A percentile compares a stretch with the other conserved stretches of the same genome.
Evolutionary conservation across 2,329 filamentous ascomycete genomes (phyloP).

Genomic region (Oidium heveae): DNA sequence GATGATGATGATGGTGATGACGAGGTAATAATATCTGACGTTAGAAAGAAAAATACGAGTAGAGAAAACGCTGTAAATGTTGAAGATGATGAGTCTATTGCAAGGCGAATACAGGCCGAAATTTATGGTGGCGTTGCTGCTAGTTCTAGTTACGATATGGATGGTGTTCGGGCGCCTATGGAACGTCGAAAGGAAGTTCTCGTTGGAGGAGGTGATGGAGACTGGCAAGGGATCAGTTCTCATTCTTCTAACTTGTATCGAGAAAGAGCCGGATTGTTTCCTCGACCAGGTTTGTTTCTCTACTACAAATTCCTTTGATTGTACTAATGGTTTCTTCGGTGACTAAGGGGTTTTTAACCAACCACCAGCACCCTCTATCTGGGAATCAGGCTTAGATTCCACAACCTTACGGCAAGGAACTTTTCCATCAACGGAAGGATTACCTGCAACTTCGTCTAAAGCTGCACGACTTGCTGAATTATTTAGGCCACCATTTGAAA

Average conservation of each 20-base stretch:
- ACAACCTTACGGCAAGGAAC: slow-evolving; percentile 21
- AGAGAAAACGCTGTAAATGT: slow-evolving; percentile 19
- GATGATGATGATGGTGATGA: slow-evolving; percentile 40
- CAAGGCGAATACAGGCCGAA: slow-evolving; percentile 73
- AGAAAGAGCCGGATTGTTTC: slow-evolving; percentile 14
- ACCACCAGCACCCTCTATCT: slow-evolving; percentile 19
- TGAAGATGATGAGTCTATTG: slow-evolving; percentile 79
- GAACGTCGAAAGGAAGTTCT: slow-evolving; percentile 77
- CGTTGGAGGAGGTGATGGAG: slow-evolving; percentile 40
- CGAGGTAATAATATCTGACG: slow-evolving; percentile 27
- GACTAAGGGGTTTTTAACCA: slow-evolving; percentile 44
- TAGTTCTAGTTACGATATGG: slow-evolving; percentile 20
- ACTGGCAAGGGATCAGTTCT: slow-evolving; percentile 20
- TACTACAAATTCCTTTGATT: slow-evolving; percentile 2
- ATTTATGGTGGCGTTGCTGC: slow-evolving; percentile 38
- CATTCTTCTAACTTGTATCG: slow-evolving; percentile 9
- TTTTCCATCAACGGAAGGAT: slow-evolving; percentile 35
- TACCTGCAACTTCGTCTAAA: slow-evolving; percentile 41
- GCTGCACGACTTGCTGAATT: slow-evolving; percentile 66
- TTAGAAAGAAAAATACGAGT: neutral
- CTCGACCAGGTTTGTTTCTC: slow-evolving; percentile 6
- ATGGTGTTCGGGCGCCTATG: slow-evolving; percentile 68
- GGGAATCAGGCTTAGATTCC: slow-evolving; percentile 20
- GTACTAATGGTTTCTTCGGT: slow-evolving; percentile 6
- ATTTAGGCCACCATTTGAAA: slow-evolving; percentile 73